Base-by-base conservation (phyloP, 352 stramenopile species). In the Globisporangium nagaii region DNA sequence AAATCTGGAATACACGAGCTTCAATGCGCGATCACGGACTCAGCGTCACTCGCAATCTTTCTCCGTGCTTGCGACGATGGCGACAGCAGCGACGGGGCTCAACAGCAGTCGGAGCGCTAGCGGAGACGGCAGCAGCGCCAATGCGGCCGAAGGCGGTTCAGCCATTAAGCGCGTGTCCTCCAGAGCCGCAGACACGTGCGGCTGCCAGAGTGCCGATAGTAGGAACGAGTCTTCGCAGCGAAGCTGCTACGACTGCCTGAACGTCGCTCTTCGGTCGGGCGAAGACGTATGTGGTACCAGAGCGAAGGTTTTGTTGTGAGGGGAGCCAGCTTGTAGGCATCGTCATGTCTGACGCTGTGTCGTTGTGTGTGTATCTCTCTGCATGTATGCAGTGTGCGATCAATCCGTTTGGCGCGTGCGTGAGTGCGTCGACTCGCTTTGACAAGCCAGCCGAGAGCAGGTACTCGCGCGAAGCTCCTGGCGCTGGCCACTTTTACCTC, bases 211-310 rank as follows among this genome's bases (percentile, higher is more conserved):
- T 5, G 30, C 20, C n/a, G 19, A 50, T 20, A 17, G 11, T 12
- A 19, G 30, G 10, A 24, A 25, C 7, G 19, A n/a, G 3, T 20
- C 9, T 1, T 34, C 61, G 0, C 68, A 70, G 12, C 65, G 74
- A 6, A 71, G 68, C 17, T 87, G 76, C 56, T 82, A 71, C 39
- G 76, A 87, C 57, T 87, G 76, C 52, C 60, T 87, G 11, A 83
- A 83, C 40, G 65, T 66, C 49, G 52, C 41, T 34, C 46, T 77
- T 2, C 73, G 71, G 10, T 57, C 28, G 46, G 68, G 53, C 25
- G 72, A 69, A 45, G 30, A 42, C 7, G 56, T 62, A 34, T n/a
- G n/a, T n/a, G n/a, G n/a, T n/a, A n/a, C n/a, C n/a, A n/a, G n/a
- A n/a, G n/a, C n/a, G n/a, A n/a, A n/a, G n/a, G n/a, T n/a, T n/a